These are phyloP conservation scores for Forsythia suspensa DNA, from an alignment of 257 asterid species.

Conservation along the genomic window DNA sequence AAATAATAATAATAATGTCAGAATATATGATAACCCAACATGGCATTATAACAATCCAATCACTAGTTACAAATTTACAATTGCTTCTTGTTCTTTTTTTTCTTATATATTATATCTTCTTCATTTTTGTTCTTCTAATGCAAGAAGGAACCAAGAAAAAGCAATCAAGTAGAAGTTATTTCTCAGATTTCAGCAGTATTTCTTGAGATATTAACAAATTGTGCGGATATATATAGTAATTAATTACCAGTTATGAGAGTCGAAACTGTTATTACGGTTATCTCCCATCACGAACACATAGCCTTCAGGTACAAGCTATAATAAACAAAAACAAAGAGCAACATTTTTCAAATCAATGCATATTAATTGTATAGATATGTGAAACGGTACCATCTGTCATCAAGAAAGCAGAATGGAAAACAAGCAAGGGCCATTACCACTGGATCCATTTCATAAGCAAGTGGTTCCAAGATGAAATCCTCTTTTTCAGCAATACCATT, in stretches of 20 bases:
- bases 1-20: not conserved
- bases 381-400: constrained; percentile 5
- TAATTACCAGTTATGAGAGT: constrained; percentile 84
- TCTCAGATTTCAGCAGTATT: not conserved
- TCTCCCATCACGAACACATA: constrained; percentile 91
- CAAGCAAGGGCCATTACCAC: constrained; percentile 45
- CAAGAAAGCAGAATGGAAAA: not conserved
- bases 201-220: not conserved
- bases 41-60: not conserved
- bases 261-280: constrained; percentile 91
- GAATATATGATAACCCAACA: no score
- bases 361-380: not conserved
- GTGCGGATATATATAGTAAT: not conserved
- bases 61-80: not conserved
- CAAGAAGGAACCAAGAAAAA: not conserved
- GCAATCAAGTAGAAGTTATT: not conserved
- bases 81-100: not conserved
- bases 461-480: constrained; percentile 86
- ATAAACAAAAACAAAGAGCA: constrained; percentile 12
- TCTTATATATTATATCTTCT: not conserved
- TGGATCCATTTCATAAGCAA: constrained; percentile 79
- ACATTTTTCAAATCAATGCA: not conserved
- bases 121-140: not conserved
- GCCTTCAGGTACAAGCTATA: constrained; percentile 87
- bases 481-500: constrained; percentile 78